phyloP scores from a whole-genome alignment of 768 basidiomycete genomes.

The Trametes villosa region DNA sequence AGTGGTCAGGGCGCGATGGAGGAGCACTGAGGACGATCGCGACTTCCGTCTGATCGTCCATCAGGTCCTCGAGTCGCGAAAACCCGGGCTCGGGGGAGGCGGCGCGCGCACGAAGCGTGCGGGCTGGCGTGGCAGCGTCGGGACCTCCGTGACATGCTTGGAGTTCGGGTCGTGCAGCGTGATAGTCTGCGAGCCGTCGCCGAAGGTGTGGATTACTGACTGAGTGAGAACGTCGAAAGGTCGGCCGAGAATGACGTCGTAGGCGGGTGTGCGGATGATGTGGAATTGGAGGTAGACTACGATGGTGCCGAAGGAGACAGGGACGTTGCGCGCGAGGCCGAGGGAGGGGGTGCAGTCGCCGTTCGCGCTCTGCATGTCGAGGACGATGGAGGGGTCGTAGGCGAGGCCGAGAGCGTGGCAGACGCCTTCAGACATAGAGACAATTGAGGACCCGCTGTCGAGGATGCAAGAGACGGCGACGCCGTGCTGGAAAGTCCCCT shows the following conservation, averaged over 20 bases:
- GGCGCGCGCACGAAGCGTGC: not conserved
- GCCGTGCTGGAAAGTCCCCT: conserved; percentile 14
- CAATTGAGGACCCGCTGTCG: conserved; percentile 29
- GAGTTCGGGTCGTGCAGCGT: conserved; percentile 15
- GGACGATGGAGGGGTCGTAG: conserved; percentile 15
- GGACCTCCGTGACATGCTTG: not conserved
- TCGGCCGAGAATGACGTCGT: conserved; percentile 17
- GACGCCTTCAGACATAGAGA: conserved; percentile 30
- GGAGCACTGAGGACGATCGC: not conserved
- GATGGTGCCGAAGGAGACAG: conserved; percentile 11
- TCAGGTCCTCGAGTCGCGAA: conserved; percentile 23
- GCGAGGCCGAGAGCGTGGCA: conserved; percentile 18
- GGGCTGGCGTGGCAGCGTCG: conserved; percentile 2
- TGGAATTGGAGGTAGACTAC: conserved; percentile 15
- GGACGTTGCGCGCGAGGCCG: conserved; percentile 22
- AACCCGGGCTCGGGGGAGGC: not conserved
- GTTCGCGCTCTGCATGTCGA: conserved; percentile 25
- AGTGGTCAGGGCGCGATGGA: not conserved
- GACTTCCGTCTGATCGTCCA: conserved; percentile 16
- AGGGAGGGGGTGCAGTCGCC: conserved; percentile 14
- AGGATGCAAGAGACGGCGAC: conserved; percentile 21
- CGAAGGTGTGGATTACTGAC: not conserved
- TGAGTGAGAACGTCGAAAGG: conserved; percentile 14
- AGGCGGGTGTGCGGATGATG: conserved; percentile 10
- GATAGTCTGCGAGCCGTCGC: conserved; percentile 6